phyloP scores from a whole-genome alignment of 2,329 filamentous ascomycete genomes.

The Onygenales sp. region DNA sequence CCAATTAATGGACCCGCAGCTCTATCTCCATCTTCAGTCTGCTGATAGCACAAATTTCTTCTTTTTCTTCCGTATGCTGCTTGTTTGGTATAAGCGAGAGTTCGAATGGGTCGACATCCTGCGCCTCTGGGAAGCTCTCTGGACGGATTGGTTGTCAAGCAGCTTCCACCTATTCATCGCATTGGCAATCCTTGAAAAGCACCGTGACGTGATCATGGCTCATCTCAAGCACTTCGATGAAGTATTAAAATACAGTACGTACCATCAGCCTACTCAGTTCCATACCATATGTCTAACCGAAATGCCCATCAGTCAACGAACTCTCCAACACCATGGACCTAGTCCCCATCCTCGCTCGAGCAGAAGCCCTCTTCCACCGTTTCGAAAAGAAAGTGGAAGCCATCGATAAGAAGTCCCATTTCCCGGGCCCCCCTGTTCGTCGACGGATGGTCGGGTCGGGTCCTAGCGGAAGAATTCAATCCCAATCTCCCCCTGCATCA shows the following conservation, averaged over 20 bases:
- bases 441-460: slow-evolving; percentile 5
- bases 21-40: slow-evolving; percentile 80
- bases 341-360: slow-evolving; percentile 72
- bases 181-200: slow-evolving; percentile 87
- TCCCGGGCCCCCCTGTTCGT: slow-evolving; percentile 50
- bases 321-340: slow-evolving; percentile 89
- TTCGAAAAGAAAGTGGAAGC: slow-evolving; percentile 85
- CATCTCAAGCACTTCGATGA: slow-evolving; percentile 94
- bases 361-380: slow-evolving; percentile 76
- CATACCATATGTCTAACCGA: slow-evolving; percentile 6
- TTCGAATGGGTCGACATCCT: slow-evolving; percentile 84
- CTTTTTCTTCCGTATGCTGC: slow-evolving; percentile 98
- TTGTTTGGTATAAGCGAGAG: slow-evolving; percentile 98
- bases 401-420: slow-evolving; percentile 83
- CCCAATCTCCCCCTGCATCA: slow-evolving; percentile 6
- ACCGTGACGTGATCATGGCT: slow-evolving; percentile 90
- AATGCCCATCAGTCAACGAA: slow-evolving; percentile 61
- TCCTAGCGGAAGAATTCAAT: neutral
- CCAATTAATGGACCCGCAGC: slow-evolving; percentile 89
- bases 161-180: slow-evolving; percentile 95
- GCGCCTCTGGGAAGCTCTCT: slow-evolving; percentile 81
- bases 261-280: neutral
- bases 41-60: slow-evolving; percentile 98
- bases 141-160: slow-evolving; percentile 84
- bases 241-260: slow-evolving; percentile 85